Evolutionary conservation across 2,329 filamentous ascomycete species (phyloP), one percentile per base, ranked within the genome.

Genomic region (Colletotrichum sp.): DNA sequence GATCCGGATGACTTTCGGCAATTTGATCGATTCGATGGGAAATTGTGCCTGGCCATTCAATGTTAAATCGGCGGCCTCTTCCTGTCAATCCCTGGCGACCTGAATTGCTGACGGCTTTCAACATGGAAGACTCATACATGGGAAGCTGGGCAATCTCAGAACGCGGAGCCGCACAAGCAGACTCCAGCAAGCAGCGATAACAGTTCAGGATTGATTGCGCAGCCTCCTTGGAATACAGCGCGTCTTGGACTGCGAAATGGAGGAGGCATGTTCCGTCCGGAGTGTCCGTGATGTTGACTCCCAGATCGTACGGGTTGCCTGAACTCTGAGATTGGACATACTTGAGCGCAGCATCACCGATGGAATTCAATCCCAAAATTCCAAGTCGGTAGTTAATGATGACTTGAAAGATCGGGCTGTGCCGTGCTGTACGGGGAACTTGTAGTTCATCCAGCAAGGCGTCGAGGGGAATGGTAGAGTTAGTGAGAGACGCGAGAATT

Each of bases 351-450:
- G 69, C 69, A 3, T 30, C 30, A 4, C 69, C 61, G 25, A 71
- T 65, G 7, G 69, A 65, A 2, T 65, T 6, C 15, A 71, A 25
- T 1, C 59, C 69, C n/a, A 77, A 69, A 11, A 76, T 69, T 16
- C 78, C 80, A 19, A 81, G 78, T 3, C 81, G 81, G 69, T 85
- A 85, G 75, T 85, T 79, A 49, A 86, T 57, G 59, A 84, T 82
- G 3, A 81, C 84, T 78, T 92, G 90, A 81, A 90, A 91, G 1
- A 92, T 55, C 0, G 90, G 90, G 39, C 78, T 86, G 69, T 86
- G 78, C 0, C 81, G 75, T 0, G 84, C 71, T 0, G 87, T 87
- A 2, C 88, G 82, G 0, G 83, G 78, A 1, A 88, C 82, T 4
- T 83, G 80, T 0, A 91, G 80, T 34, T 88, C 81, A 1, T 86